These are phyloP conservation scores for Dipteronia dyeriana DNA, from an alignment of 345 rosid species.

Conservation along the genomic window DNA sequence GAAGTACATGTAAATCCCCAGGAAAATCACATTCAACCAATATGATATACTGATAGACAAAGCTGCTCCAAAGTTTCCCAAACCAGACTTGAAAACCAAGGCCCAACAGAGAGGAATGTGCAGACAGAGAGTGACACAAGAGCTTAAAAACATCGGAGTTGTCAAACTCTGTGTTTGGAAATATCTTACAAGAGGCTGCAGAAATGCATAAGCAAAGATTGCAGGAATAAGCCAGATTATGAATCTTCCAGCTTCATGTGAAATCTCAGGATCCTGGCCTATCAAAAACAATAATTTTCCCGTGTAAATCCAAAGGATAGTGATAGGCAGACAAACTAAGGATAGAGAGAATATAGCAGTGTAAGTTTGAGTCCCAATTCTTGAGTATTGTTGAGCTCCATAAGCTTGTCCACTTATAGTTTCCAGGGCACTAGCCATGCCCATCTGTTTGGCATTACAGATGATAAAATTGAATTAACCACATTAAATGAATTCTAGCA, in stretches of 20 bases:
- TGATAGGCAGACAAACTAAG: slow-evolving; percentile 52
- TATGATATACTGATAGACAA: slow-evolving; percentile 47
- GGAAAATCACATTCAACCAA: slow-evolving; percentile 56
- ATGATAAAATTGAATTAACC: too few relatives aligned
- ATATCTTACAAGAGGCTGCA: slow-evolving; percentile 61
- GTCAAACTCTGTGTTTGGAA: slow-evolving; percentile 65
- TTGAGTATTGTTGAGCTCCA: slow-evolving; percentile 64
- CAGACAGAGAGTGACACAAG: slow-evolving; percentile 39
- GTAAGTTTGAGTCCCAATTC: slow-evolving; percentile 59
- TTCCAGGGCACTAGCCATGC: slow-evolving; percentile 76
- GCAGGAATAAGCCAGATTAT: slow-evolving; percentile 60
- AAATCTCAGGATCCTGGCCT: slow-evolving; percentile 68
- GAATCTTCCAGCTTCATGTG: slow-evolving; percentile 59
- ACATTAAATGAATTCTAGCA: background rate
- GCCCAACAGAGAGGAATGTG: slow-evolving; percentile 66
- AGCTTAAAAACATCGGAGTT: slow-evolving; percentile 54
- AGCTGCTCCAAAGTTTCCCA: slow-evolving; percentile 58
- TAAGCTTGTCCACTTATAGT: slow-evolving; percentile 84
- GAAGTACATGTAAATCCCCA: slow-evolving; percentile 47
- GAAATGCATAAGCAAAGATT: slow-evolving; percentile 53
- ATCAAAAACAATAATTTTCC: slow-evolving; percentile 45
- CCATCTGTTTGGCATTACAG: slow-evolving; percentile 44
- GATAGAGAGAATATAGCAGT: slow-evolving; percentile 51
- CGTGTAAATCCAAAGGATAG: slow-evolving; percentile 57
- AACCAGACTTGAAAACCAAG: slow-evolving; percentile 53